Evolutionary conservation across 2,329 filamentous ascomycete genomes (phyloP), one percentile per base, ranked within the genome.

Genomic region (Cytospora paraplurivora): DNA sequence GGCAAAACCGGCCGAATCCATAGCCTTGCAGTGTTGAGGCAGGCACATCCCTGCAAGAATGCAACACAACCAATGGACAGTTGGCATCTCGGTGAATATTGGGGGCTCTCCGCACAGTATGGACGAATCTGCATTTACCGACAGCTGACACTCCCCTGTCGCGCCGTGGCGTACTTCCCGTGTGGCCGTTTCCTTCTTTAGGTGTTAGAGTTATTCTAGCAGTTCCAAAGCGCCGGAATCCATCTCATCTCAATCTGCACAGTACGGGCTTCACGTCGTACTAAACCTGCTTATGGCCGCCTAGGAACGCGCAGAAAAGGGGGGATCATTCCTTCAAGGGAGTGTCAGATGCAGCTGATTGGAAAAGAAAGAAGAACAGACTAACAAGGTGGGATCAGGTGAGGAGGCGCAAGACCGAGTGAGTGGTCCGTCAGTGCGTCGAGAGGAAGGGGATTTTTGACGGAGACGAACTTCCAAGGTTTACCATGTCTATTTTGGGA

Each of bases 181-280:
- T 27, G 44, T 47, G n/a, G 19, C 44, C 8, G n/a, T 47, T 19
- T 21, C n/a, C 44, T 19, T 17, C 21, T 47, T 47, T 27, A 27
- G 10, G 44, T 12, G 44, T 47, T 47, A 47, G 44, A 19, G n/a
- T 35, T n/a, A 35, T 44, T 44, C 52, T 58, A 50, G 32, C 56
- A 59, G 56, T 50, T 37, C 58, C 58, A 60, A 54, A 47, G 47
- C 47, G 50, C 47, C 58, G 58, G 58, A 52, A 37, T 49, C 12
- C 5, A 47, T 8, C 11, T 19, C n/a, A 47, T 47, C 38, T 27
- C 27, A 27, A 3, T 4, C 27, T 27, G 4, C 27, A 27, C 27
- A 41, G 7, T 15, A 47, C 41, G 59, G 51, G 32, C 51, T 37
- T 44, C 54, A 55, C 59, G 51, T 55, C 51, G 59, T 37, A 49